A percentile compares a stretch with the other conserved stretches of the same genome.
Conservation (phyloP, 2,329 filamentous ascomycete species). For the Aspergillus intermedius region DNA sequence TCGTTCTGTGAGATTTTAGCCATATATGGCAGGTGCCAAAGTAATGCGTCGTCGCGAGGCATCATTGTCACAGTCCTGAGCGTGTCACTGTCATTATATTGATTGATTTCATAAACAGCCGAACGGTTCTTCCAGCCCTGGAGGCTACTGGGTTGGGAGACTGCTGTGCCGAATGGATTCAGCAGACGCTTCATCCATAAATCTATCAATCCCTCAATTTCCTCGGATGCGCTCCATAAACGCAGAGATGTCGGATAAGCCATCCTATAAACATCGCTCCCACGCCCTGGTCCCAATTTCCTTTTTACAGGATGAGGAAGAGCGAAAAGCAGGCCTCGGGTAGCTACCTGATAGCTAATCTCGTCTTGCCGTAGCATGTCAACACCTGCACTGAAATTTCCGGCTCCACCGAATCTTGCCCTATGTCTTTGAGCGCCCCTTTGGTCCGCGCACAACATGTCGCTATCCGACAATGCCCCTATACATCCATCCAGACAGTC, state of each 20-base stretch:
- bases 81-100: slow-evolving; percentile 2
- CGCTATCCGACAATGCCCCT: slow-evolving; percentile 77
- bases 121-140: slow-evolving; percentile 22
- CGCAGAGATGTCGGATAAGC: slow-evolving; percentile 82
- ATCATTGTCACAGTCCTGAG: slow-evolving; percentile 23
- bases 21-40: slow-evolving; percentile 85
- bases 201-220: slow-evolving; percentile 63
- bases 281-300: slow-evolving; percentile 33
- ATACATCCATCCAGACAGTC: slow-evolving; percentile 81
- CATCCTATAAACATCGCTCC: slow-evolving; percentile 71
- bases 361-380: slow-evolving; percentile 86
- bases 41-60: slow-evolving; percentile 43
- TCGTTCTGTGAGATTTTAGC: slow-evolving; percentile 51
- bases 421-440: slow-evolving; percentile 20
- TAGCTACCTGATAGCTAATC: slow-evolving; percentile 85
- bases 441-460: slow-evolving; percentile 67
- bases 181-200: slow-evolving; percentile 33
- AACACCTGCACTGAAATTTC: slow-evolving; percentile 35
- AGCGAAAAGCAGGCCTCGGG: slow-evolving; percentile 76
- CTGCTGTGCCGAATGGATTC: slow-evolving; percentile 32
- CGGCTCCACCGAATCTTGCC: slow-evolving; percentile 55
- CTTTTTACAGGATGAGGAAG: slow-evolving; percentile 79
- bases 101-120: slow-evolving; percentile 4
- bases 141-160: neutral
- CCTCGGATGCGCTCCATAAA: slow-evolving; percentile 76